Evolutionary conservation across 2,329 filamentous ascomycete genomes (phyloP).

Genomic region (Fusarium sterilihyphosum): DNA sequence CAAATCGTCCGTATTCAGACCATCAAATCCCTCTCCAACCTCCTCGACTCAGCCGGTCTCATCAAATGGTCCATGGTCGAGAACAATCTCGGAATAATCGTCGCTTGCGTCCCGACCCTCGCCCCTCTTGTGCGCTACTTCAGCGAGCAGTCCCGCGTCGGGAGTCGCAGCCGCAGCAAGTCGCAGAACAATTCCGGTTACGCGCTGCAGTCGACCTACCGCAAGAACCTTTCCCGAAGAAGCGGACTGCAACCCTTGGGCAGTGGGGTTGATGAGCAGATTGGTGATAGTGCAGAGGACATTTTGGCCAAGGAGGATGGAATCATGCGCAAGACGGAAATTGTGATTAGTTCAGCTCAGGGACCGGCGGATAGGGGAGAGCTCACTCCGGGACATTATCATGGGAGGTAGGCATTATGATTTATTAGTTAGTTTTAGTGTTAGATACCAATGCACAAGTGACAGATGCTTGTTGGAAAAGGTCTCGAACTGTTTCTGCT

Average conservation of each 20-base stretch:
- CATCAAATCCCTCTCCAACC: slow-evolving; percentile 55
- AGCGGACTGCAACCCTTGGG: slow-evolving; percentile 37
- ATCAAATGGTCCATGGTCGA: slow-evolving; percentile 60
- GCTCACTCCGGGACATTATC: background rate
- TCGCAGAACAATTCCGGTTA: slow-evolving; percentile 33
- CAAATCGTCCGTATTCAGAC: slow-evolving; percentile 62
- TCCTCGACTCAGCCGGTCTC: slow-evolving; percentile 54
- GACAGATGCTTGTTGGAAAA: background rate
- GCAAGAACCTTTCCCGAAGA: slow-evolving; percentile 26
- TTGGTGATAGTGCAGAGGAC: slow-evolving; percentile 25
- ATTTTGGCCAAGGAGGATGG: slow-evolving; percentile 9
- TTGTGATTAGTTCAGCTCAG: slow-evolving; percentile 2
- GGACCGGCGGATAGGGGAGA: background rate
- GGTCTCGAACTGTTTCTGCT: background rate
- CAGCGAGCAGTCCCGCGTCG: slow-evolving; percentile 41
- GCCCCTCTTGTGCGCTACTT: slow-evolving; percentile 53
- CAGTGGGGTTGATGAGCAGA: slow-evolving; percentile 11
- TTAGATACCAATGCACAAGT: background rate
- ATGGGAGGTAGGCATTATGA: background rate
- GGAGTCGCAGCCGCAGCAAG: slow-evolving; percentile 25
- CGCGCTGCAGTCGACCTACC: slow-evolving; percentile 42
- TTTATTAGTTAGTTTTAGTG: background rate
- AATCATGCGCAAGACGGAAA: slow-evolving; percentile 29
- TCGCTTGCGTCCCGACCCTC: slow-evolving; percentile 55
- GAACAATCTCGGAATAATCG: slow-evolving; percentile 55